Conservation (phyloP, 805 yeast genomes). For the Saturnispora besseyi region DNA sequence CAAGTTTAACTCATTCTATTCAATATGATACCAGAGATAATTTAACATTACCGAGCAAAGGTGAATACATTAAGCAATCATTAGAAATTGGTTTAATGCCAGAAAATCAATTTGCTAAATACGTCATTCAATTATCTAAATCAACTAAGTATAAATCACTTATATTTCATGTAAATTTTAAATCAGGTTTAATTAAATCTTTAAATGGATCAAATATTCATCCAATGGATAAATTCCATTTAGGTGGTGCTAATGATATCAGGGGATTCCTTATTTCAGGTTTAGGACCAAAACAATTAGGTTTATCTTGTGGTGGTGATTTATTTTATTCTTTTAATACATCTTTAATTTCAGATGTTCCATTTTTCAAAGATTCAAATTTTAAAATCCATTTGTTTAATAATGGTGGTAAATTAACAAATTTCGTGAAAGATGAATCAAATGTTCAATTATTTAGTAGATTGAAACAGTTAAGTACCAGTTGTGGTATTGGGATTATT, state of each 20-base stretch:
- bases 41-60: slow-evolving; percentile 34
- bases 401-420: slow-evolving; percentile 39
- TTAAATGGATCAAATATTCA: slow-evolving; percentile 20
- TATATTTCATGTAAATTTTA: slow-evolving; percentile 19
- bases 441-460: slow-evolving; percentile 4
- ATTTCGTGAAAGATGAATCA: slow-evolving; percentile 13
- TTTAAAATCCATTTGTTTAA: slow-evolving; percentile 41
- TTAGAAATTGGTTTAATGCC: slow-evolving; percentile 22
- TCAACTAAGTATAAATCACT: slow-evolving; percentile 18
- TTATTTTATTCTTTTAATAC: slow-evolving; percentile 38
- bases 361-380: slow-evolving; percentile 34
- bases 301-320: slow-evolving; percentile 46
- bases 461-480: slow-evolving; percentile 15
- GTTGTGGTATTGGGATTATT: slow-evolving; percentile 41
- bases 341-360: slow-evolving; percentile 36
- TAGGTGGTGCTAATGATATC: slow-evolving; percentile 55
- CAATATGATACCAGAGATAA: slow-evolving; percentile 39
- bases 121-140: slow-evolving; percentile 32
- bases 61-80: slow-evolving; percentile 28
- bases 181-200: slow-evolving; percentile 22
- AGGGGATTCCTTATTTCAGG: slow-evolving; percentile 45
- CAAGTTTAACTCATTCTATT: slow-evolving; percentile 33
- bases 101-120: slow-evolving; percentile 32
- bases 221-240: slow-evolving; percentile 43
- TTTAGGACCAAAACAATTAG: slow-evolving; percentile 45